These are phyloP conservation scores for Physocladia obscura DNA, from an alignment of 192 early-diverging fungal genomes.

Conservation along the genomic window DNA sequence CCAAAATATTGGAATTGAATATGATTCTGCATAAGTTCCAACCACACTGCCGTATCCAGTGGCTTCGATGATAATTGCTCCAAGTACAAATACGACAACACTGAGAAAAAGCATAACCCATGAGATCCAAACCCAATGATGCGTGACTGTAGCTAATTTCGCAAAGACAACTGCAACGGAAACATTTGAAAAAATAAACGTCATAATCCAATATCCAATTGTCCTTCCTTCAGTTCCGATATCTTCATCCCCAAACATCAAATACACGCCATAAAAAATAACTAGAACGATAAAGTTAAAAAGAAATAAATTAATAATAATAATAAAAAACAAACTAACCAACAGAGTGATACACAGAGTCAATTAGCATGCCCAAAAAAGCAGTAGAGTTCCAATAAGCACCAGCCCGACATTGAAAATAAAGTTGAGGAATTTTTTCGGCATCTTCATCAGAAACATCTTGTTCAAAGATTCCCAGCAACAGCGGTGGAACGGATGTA, in stretches of 20 bases:
- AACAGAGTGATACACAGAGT: conserved; percentile 22
- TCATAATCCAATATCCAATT: conserved; percentile 48
- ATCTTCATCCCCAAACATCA: conserved; percentile 34
- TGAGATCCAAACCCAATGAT: conserved; percentile 43
- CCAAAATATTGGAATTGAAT: conserved; percentile 39
- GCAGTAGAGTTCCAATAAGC: conserved; percentile 43
- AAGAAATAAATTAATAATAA: conserved; percentile 13
- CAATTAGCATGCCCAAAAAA: conserved; percentile 3
- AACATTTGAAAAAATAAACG: conserved; percentile 46
- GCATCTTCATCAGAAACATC: conserved; percentile 43
- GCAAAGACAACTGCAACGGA: conserved; percentile 46
- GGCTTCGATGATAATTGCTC: conserved; percentile 38
- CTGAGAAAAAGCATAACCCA: conserved; percentile 25
- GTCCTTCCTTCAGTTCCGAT: conserved; percentile 31
- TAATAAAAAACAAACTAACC: conserved; percentile 6
- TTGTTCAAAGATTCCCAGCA: conserved; percentile 50
- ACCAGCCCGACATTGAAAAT: conserved; percentile 39
- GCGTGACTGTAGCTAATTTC: conserved; percentile 30
- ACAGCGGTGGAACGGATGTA: conserved; percentile 51
- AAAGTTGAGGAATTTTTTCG: conserved; percentile 45
- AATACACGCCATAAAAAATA: conserved; percentile 41
- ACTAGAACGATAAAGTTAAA: background rate
- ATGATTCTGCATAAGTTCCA: conserved; percentile 34
- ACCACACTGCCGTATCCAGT: conserved; percentile 30
- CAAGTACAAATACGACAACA: conserved; percentile 28